Base-by-base conservation (phyloP, 2,329 filamentous ascomycete species). In the Verticillium klebahnii region DNA sequence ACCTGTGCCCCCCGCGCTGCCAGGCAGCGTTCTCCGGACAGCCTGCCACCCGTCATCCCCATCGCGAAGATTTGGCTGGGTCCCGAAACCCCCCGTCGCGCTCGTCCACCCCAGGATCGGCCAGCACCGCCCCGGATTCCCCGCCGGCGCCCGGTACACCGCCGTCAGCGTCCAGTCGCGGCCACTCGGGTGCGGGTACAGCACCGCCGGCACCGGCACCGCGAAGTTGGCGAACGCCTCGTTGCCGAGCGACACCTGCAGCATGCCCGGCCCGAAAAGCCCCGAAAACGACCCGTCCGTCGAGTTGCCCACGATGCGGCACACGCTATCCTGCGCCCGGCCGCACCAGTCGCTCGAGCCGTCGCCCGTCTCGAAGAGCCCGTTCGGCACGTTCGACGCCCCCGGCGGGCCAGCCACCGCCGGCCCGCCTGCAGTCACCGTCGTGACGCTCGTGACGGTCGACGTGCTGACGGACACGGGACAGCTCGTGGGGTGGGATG, bases 81-180 rank as follows among this genome's bases (percentile, higher is more conserved):
- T 3, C n/a, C 45, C 19, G 45, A 8, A 23, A 1, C 45, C 45
- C 8, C n/a, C 19, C 7, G 8, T 23, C 11, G n/a, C 8, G 23
- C 45, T 50, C 5, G 12, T 8, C 45, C 45, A 56, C 15, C 55
- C 55, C 55, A 56, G 19, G 15, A 56, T 56, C 15, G 55, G 25
- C 25, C 25, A 11, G 19, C 55, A 56, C n/a, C 55, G 15, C 29
- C 17, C 55, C 54, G 54, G 32, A 23, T 56, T 34, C 25, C 25
- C 54, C 14, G 17, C n/a, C n/a, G 14, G 7, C 15, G 39, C 17
- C 17, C 56, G 56, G 25, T 34, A 58, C 6, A 15, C 12, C 14
- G 56, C 56, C 19, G 36, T 58, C 14, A 58, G 17, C 32, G 12
- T n/a, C 56, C 56, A 58, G 39, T 58, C 56, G 34, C 56, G 56